A percentile compares a stretch with the other conserved stretches of the same genome.
Conservation (phyloP, 441 rosid species). For the Pelargonium australe region DNA sequence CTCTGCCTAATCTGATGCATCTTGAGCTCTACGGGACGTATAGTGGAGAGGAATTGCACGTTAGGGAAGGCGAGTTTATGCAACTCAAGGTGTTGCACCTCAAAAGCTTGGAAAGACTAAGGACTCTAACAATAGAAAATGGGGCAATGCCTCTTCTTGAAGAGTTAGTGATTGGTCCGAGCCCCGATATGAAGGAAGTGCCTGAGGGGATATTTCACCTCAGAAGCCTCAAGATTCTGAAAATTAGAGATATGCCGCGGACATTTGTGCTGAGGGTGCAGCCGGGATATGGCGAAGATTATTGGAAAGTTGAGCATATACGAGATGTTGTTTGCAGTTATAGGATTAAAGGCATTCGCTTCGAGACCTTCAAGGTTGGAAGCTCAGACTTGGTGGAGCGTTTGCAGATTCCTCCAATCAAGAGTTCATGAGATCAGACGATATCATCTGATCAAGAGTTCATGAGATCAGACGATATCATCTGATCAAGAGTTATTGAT, state of each 20-base stretch:
- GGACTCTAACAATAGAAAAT: conserved; percentile 6
- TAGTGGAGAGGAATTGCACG: not conserved
- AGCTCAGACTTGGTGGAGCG: not conserved
- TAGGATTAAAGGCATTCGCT: not conserved
- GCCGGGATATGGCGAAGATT: not conserved
- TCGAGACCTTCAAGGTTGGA: not conserved
- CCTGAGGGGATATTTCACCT: conserved; percentile 10
- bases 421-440: not conserved
- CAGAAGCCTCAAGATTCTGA: not conserved
- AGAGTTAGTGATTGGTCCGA: not conserved
- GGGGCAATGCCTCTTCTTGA: conserved; percentile 18
- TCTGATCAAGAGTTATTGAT: too few species aligned
- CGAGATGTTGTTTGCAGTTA: not conserved
- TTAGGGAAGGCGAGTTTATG: not conserved
- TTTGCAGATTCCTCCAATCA: not conserved
- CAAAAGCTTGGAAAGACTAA: not conserved
- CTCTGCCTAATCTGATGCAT: not conserved
- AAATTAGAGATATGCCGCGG: not conserved
- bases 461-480: too few species aligned
- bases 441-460: too few species aligned
- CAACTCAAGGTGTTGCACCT: not conserved
- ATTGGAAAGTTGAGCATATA: not conserved
- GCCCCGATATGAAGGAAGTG: conserved; percentile 10
- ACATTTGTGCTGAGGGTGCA: not conserved
- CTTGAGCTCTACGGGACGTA: not conserved